Base-by-base conservation (phyloP, 2,329 filamentous ascomycete species). In the Paecilomyces sp. region DNA sequence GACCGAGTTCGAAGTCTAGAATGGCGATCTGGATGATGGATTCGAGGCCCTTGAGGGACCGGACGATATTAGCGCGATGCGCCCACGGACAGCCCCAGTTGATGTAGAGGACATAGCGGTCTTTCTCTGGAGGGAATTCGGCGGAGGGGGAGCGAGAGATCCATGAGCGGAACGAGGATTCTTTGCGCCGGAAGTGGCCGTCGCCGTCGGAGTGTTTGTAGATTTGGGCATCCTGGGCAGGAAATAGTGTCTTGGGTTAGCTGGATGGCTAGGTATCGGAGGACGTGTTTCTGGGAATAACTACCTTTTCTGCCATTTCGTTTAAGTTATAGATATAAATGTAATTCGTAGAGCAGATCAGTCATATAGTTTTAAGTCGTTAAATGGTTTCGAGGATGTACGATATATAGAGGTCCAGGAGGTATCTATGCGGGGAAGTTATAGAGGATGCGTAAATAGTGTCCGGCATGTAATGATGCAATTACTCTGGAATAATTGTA, bases 41-140 rank as follows among this genome's bases (percentile, higher is more conserved):
- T 53, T 82, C 76, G 8, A 84, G 74, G 0, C 79, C 79, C 65
- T 84, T 84, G 52, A 84, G 71, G 3, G 67, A 72, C 53, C 76
- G 76, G 2, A 80, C 76, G 24, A 83, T 74, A 60, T 80, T 77
- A 8, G 74, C 68, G 11, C 82, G 77, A 61, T 83, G 81, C 52
- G 85, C 85, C 86, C 86, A 88, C 3, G 86, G 86, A 64, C 86
- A 88, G 6, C 80, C 81, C 4, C 80, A 79, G 50, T 84, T 83
- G 54, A 87, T 70, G 68, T 88, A 88, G 3, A 88, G 74, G 0
- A 80, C 82, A 73, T 88, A 88, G 18, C 86, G 82, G 56, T 79
- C 81, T 60, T 79, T 82, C 62, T 86, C 84, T 0, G 85, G 80
- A 0, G 85, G 81, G 61, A 85, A 88, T 22, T 76, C 74, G 1